phyloP scores from a whole-genome alignment of 805 yeast species.

The Barnettozyma populi region DNA sequence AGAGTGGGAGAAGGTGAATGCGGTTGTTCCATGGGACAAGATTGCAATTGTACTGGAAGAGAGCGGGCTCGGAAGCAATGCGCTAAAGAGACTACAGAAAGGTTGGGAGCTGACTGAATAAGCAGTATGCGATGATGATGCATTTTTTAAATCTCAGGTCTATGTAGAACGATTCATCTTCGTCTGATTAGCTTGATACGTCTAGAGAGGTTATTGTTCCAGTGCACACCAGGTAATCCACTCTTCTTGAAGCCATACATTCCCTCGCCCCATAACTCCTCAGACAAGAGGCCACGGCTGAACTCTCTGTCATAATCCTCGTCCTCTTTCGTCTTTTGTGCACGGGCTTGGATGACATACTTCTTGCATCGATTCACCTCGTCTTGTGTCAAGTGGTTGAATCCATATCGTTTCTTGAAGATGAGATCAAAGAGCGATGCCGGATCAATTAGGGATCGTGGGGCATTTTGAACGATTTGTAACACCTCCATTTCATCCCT shows the following conservation, averaged over 20 bases:
- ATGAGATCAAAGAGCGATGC: conserved; percentile 65
- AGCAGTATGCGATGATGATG: neutral
- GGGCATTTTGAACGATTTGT: conserved; percentile 80
- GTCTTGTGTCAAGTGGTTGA: conserved; percentile 73
- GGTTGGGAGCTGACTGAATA: conserved; percentile 35
- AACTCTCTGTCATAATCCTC: conserved; percentile 22
- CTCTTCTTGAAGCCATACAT: conserved; percentile 37
- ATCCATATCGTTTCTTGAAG: conserved; percentile 65
- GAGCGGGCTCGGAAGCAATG: conserved; percentile 30
- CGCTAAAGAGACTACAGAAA: conserved; percentile 30
- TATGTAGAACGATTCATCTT: conserved; percentile 10
- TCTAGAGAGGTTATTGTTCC: conserved; percentile 56
- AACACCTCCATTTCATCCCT: conserved; percentile 61
- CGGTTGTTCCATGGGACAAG: conserved; percentile 39
- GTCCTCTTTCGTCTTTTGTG: conserved; percentile 15
- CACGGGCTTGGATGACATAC: conserved; percentile 47
- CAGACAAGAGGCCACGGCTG: conserved; percentile 24
- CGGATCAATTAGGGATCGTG: conserved; percentile 67
- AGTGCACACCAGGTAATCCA: conserved; percentile 46
- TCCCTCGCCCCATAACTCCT: conserved; percentile 33
- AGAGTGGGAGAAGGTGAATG: conserved; percentile 3
- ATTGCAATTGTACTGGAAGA: conserved; percentile 31
- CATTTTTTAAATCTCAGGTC: neutral
- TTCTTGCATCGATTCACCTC: conserved; percentile 75
- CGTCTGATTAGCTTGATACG: conserved; percentile 42